Conservation (phyloP, 495 filamentous ascomycete genomes). For the Polyplosphaeria fusca region DNA sequence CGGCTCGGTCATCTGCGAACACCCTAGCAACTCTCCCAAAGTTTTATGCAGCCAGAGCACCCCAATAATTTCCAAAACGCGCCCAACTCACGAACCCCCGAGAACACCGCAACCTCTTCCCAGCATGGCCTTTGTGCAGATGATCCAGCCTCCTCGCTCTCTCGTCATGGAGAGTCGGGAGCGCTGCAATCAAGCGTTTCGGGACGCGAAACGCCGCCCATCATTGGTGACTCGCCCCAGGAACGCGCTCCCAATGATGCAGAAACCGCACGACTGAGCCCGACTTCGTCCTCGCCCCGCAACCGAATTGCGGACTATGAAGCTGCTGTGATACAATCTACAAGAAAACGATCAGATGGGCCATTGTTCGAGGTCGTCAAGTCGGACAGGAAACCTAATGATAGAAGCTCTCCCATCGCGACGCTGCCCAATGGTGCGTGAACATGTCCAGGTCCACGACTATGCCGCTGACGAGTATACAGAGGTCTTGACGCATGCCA, state of each 20-base stretch:
- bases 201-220: not conserved
- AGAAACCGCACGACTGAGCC: constrained; percentile 37
- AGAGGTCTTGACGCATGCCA: constrained; percentile 91
- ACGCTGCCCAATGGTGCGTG: constrained; percentile 78
- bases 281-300: constrained; percentile 44
- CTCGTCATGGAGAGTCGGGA: constrained; percentile 17
- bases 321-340: constrained; percentile 50
- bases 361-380: constrained; percentile 63
- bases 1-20: constrained; percentile 64
- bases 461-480: constrained; percentile 11
- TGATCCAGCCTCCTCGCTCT: constrained; percentile 32
- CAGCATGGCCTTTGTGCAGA: constrained; percentile 72
- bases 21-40: constrained; percentile 40
- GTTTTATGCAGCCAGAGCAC: constrained; percentile 90
- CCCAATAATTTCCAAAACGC: constrained; percentile 58
- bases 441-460: constrained; percentile 8
- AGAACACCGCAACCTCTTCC: constrained; percentile 46
- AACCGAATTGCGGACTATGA: constrained; percentile 74
- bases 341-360: constrained; percentile 47
- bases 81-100: constrained; percentile 44
- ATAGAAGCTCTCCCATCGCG: constrained; percentile 47
- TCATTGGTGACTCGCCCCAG: not conserved
- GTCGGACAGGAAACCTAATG: constrained; percentile 49
- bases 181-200: not conserved
- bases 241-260: constrained; percentile 29